Percentiles rank a stretch among this genome's conserved stretches.
phyloP scores from a whole-genome alignment of 768 basidiomycete species.

The Rhodotorula kratochvilovae region DNA sequence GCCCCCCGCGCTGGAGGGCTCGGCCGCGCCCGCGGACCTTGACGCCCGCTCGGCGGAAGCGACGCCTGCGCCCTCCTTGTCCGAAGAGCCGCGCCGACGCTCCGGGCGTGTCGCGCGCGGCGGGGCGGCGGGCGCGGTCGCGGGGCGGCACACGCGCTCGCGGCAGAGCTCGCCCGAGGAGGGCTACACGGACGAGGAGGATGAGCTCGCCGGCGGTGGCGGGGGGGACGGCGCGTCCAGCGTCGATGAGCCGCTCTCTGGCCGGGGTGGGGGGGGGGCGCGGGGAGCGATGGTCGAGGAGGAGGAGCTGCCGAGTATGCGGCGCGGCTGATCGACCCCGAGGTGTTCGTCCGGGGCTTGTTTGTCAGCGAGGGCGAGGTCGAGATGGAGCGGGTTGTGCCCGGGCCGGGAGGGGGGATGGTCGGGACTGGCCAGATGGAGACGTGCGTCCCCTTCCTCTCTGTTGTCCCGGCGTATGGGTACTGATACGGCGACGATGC shows the following conservation, averaged over 20 bases:
- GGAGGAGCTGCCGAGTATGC: slow-evolving; percentile 34
- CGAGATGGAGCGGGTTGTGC: slow-evolving; percentile 21
- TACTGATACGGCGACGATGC: not conserved
- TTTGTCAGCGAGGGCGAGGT: slow-evolving; percentile 31
- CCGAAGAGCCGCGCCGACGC: slow-evolving; percentile 8
- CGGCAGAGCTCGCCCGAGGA: slow-evolving; percentile 22
- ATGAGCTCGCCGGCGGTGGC: not conserved
- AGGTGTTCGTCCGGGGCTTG: slow-evolving; percentile 22
- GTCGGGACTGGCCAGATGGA: slow-evolving; percentile 9
- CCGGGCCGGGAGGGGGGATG: not conserved
- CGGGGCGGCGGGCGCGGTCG: not conserved
- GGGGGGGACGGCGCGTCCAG: not conserved
- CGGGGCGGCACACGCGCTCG: slow-evolving; percentile 1
- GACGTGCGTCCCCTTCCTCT: not conserved
- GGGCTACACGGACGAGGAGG: not conserved
- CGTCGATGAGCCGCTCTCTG: not conserved
- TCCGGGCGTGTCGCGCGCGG: slow-evolving; percentile 10
- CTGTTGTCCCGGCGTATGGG: no score
- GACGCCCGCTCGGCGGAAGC: not conserved
- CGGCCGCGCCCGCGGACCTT: not conserved
- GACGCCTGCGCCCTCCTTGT: not conserved
- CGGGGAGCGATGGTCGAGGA: not conserved
- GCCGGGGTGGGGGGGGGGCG: not conserved
- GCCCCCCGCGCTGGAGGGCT: not conserved
- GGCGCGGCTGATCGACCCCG: slow-evolving; percentile 31